Percentiles rank a stretch among this genome's conserved stretches.
Conservation (phyloP, 75 land plant species). For the Sequoiadendron giganteum region DNA sequence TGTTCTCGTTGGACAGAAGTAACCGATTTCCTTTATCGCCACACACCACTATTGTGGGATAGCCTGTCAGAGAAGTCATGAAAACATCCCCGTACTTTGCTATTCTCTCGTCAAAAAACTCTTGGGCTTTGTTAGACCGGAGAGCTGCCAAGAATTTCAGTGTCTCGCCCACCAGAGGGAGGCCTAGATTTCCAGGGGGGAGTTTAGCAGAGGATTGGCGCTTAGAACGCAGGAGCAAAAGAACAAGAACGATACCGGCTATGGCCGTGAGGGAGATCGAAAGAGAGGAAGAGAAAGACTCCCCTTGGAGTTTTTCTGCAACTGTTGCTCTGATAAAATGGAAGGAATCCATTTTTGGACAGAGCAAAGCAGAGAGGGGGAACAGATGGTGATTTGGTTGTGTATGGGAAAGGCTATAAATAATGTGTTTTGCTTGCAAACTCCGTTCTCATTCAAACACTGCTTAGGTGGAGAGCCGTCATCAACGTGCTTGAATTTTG, state of each 20-base stretch:
- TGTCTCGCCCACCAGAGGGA: background rate
- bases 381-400: too few relatives aligned
- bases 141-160: background rate
- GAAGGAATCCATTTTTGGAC: too few relatives aligned
- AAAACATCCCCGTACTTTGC: slow-evolving; percentile 22
- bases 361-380: too few relatives aligned
- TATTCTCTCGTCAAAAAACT: slow-evolving; percentile 17
- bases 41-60: slow-evolving; percentile 19
- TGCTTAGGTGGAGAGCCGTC: too few relatives aligned
- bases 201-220: background rate
- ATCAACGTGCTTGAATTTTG: too few relatives aligned
- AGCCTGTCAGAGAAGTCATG: slow-evolving; percentile 35
- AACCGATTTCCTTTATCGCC: slow-evolving; percentile 44
- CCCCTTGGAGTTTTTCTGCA: too few relatives aligned
- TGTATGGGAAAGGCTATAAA: too few relatives aligned
- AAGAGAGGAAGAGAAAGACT: too few relatives aligned
- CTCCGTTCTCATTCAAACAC: too few relatives aligned
- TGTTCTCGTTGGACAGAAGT: slow-evolving; percentile 41
- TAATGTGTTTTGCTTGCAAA: too few relatives aligned
- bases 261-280: too few relatives aligned
- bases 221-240: background rate
- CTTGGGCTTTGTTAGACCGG: background rate
- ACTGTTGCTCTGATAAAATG: too few relatives aligned
- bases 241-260: background rate
- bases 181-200: background rate